Evolutionary conservation across 768 basidiomycete genomes (phyloP), one percentile per base, ranked within the genome.

Genomic region (Gymnopilus dilepis): DNA sequence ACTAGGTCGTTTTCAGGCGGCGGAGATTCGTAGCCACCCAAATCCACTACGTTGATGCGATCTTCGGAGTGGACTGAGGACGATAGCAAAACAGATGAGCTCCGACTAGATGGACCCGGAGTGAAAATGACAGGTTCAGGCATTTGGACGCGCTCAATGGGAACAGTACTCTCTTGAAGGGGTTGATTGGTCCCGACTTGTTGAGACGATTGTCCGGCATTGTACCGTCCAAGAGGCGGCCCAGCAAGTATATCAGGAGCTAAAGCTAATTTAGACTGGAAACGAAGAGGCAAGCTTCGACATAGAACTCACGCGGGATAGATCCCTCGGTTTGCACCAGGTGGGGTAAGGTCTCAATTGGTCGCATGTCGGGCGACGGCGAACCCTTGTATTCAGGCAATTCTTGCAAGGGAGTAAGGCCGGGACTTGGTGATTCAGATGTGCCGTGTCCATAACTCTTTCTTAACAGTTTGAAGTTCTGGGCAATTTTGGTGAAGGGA

Each of bases 401-500:
- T 30, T 70, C 68, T 7, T 62, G 58, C 11, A 64, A 54, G 4
- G 61, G 22, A 15, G 69, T 65, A 37, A 68, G 43, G 15, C 63
- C 37, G 45, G 70, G 59, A 58, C 64, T 45, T 50, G 70, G 58
- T 54, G 73, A 64, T 56, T 73, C 65, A 33, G 70, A 41, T 21
- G 73, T 74, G 40, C 70, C 70, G 22, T 70, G 67, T 2, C 78
- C 81, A 21, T 69, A 73, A n/a, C 67, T 74, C 41, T 73, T 78
- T 41, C 84, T 78, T 31, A 88, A 64, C 19, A 72, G 70, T 68
- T 81, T 81, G 52, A 91, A 59, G 30, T 81, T 81, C 8, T 72
- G 66, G 0, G 83, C 81, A 47, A 92, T 76, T 40, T 72, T 70
- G 19, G 77, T 70, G 69, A 92, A 92, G 0, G 78, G 60, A 1